Evolutionary conservation across 805 yeast species (phyloP).

Genomic region (Isabelozyma heimii): DNA sequence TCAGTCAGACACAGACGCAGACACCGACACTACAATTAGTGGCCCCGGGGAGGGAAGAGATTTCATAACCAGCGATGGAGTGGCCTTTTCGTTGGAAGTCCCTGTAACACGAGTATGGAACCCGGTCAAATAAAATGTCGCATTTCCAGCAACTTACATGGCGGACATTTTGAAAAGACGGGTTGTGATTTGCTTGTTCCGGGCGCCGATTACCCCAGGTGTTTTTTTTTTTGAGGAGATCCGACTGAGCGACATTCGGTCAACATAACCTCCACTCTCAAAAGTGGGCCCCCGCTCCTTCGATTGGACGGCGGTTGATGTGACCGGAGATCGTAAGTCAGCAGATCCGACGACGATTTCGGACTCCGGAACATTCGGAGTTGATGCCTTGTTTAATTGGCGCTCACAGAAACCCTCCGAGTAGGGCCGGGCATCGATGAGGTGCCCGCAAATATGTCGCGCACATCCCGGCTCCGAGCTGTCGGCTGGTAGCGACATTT

Average conservation of each 20-base stretch:
- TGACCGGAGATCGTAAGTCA: background rate
- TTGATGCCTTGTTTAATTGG: background rate
- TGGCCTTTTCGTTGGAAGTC: background rate
- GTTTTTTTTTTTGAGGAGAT: background rate
- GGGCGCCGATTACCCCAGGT: background rate
- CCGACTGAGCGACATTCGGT: too few relatives aligned
- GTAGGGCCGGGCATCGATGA: background rate
- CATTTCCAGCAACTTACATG: background rate
- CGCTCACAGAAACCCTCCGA: background rate
- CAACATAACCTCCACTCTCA: too few relatives aligned
- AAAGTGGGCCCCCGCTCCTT: background rate
- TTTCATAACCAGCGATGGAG: too few relatives aligned
- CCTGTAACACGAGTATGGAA: background rate
- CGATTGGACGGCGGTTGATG: background rate
- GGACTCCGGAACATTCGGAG: background rate
- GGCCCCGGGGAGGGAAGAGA: too few relatives aligned
- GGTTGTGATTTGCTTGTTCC: background rate
- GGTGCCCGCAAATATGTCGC: background rate
- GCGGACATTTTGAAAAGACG: background rate
- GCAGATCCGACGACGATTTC: background rate
- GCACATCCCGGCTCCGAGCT: background rate
- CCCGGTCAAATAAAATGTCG: background rate
- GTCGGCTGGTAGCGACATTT: too few relatives aligned
- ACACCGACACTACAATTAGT: too few relatives aligned
- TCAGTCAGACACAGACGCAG: too few relatives aligned